Evolutionary conservation across 1,284 basidiomycete genomes (phyloP), one percentile per base, ranked within the genome.

Genomic region (Pyrrhoderma lamaoense): DNA sequence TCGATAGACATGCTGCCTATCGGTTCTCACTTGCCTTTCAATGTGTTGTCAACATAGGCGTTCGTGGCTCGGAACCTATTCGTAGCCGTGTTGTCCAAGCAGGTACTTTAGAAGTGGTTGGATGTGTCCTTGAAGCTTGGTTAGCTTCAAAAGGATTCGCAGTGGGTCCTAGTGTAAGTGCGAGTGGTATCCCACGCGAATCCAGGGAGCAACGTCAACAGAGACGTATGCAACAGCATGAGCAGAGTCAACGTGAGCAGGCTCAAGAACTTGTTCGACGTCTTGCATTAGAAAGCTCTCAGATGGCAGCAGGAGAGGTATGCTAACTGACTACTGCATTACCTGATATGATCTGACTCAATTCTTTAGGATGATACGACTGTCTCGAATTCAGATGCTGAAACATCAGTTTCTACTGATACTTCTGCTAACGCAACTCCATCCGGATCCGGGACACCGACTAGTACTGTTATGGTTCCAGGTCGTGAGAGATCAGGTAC

Each of bases 21-120:
- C 80, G 88, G 8, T 95, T 95, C 64, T 85, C 84, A 0, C 79
- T 95, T 48, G 95, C 95, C 0, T 96, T 99, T 65, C 94, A 98
- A 64, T 97, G 93, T 64, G 85, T 98, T 42, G 93, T 96, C 59
- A 98, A 99, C 68, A 93, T 99, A 60, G 95, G 96, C 43, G 94
- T 99, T 0, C 77, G 95, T 36, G 96, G 96, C n/a, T 91, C 84
- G 57, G 95, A 99, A 66, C 79, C 81, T 22, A 93, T 95, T 60
- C 76, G 95, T 40, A 89, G 88, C 51, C 76, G 94, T 3, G 94
- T 99, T 18, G 96, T 99, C 2, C 93, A 98, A 67, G 93, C 94
- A 0, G 95, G 95, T 22, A 93, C 94, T 1, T 75, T 99, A 16
- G 92, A 96, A 55, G 89, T 98, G 35, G 93, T 96, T 1, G 91